Evolutionary conservation across 2,329 filamentous ascomycete species (phyloP), one percentile per base, ranked within the genome.

Genomic region (Pyrenochaeta sp.): DNA sequence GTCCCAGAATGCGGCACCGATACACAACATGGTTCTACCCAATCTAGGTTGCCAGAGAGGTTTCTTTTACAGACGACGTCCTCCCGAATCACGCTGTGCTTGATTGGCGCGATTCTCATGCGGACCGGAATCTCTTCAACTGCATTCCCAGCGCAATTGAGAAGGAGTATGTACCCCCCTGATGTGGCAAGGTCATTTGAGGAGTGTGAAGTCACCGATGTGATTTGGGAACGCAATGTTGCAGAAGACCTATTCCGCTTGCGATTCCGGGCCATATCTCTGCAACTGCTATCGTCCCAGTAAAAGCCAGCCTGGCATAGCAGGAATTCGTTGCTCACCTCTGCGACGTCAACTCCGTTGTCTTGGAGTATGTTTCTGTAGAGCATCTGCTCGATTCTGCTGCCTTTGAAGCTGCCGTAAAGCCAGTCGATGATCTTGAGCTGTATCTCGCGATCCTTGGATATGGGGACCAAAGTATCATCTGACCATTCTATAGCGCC

Each of bases 61-160:
- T 39, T 39, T 15, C 34, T 44, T 7, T 37, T 15, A 3, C 32
- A 5, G 13, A 58, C 48, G 22, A 58, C 37, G 37, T 50, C 34
- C 1, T 42, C 40, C 2, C 51, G 47, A 47, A 58, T 54, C 22
- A 58, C 43, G 19, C 56, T 58, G 24, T 58, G 24, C 19, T 42
- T 37, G n/a, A 48, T 58, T 15, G 15, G 42, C 3, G 56, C 56
- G 9, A 15, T 8, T 12, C 22, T 54, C 47, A 54, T 47, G 2
- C 34, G 40, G 8, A 47, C 43, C n/a, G 10, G 8, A 2, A 42
- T 24, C 2, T 51, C 52, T 32, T 44, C 47, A 8, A 47, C 22
- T 12, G 24, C 30, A 5, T 42, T 13, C 6, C 34, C 52, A 6
- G 9, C 12, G 6, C 36, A 5, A 19, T 34, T 19, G 19, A 28